Percentiles rank a stretch among this genome's conserved stretches.
Conservation (phyloP, 805 yeast genomes). For the Wickerhamomyces chambardii region DNA sequence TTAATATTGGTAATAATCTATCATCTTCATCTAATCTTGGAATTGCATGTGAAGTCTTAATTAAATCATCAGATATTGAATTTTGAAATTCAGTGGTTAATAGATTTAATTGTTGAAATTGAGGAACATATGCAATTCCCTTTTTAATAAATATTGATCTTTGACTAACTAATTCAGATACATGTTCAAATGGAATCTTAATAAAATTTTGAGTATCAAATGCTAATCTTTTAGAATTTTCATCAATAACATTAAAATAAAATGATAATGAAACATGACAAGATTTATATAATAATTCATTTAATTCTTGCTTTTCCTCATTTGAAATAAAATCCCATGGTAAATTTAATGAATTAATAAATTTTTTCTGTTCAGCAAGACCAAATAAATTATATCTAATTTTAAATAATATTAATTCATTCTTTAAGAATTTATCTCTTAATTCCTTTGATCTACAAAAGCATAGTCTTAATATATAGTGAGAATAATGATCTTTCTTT, state of each 20-base stretch:
- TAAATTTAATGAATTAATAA: slow-evolving; percentile 56
- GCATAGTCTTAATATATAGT: slow-evolving; percentile 79
- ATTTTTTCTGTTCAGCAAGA: slow-evolving; percentile 57
- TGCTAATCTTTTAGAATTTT: slow-evolving; percentile 30
- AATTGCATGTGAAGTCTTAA: slow-evolving; percentile 63
- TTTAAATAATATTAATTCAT: slow-evolving; percentile 69
- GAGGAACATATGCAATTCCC: slow-evolving; percentile 84
- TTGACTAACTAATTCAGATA: slow-evolving; percentile 66
- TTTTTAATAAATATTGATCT: slow-evolving; percentile 56
- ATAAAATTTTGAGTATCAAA: slow-evolving; percentile 59
- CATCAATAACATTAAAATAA: slow-evolving; percentile 33
- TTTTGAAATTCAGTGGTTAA: slow-evolving; percentile 60
- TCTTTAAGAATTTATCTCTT: slow-evolving; percentile 66
- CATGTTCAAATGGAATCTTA: slow-evolving; percentile 82
- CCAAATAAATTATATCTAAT: slow-evolving; percentile 61
- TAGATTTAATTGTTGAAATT: slow-evolving; percentile 65
- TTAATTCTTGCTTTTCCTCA: slow-evolving; percentile 47
- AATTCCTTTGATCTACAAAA: slow-evolving; percentile 84
- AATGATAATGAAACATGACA: slow-evolving; percentile 31
- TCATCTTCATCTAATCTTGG: slow-evolving; percentile 91
- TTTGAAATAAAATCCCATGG: slow-evolving; percentile 62
- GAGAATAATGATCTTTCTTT: slow-evolving; percentile 87
- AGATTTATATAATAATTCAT: slow-evolving; percentile 44
- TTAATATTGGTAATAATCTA: slow-evolving; percentile 74
- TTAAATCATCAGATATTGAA: slow-evolving; percentile 32